phyloP scores from a whole-genome alignment of 441 rosid genomes.

The Gossypium aridum region DNA sequence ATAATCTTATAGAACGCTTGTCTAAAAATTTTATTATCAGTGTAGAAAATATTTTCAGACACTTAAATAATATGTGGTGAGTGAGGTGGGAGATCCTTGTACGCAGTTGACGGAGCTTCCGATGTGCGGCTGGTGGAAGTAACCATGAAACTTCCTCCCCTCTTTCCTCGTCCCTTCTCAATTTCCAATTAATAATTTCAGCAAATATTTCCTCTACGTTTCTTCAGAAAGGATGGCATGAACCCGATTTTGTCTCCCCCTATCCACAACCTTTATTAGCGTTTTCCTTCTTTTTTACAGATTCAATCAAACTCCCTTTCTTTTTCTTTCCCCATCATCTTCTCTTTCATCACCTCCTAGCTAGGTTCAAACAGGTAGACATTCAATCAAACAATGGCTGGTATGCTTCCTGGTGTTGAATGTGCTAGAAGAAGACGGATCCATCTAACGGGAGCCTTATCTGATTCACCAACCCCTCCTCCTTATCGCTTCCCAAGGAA shows the following conservation, averaged over 20 bases:
- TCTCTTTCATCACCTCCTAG: not conserved
- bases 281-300: not conserved
- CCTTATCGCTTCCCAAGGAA: slow-evolving; percentile 36
- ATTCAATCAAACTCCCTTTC: not conserved
- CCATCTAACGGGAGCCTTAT: slow-evolving; percentile 41
- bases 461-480: slow-evolving; percentile 26
- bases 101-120: too few species aligned
- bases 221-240: not conserved
- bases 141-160: not conserved
- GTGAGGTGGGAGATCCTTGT: too few species aligned
- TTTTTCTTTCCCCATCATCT: not conserved
- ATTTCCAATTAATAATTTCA: not conserved
- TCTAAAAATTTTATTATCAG: too few species aligned
- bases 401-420: slow-evolving; percentile 88
- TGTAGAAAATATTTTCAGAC: too few species aligned
- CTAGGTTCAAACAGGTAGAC: not conserved
- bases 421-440: slow-evolving; percentile 72
- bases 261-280: not conserved
- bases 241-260: slow-evolving; percentile 15
- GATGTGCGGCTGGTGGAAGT: too few species aligned
- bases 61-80: too few species aligned
- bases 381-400: slow-evolving; percentile 42
- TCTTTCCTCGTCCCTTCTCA: not conserved
- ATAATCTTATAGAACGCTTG: too few species aligned
- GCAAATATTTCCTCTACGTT: not conserved